Base-by-base conservation (phyloP, 106 monocot genomes). In the Acorus gramineus region DNA sequence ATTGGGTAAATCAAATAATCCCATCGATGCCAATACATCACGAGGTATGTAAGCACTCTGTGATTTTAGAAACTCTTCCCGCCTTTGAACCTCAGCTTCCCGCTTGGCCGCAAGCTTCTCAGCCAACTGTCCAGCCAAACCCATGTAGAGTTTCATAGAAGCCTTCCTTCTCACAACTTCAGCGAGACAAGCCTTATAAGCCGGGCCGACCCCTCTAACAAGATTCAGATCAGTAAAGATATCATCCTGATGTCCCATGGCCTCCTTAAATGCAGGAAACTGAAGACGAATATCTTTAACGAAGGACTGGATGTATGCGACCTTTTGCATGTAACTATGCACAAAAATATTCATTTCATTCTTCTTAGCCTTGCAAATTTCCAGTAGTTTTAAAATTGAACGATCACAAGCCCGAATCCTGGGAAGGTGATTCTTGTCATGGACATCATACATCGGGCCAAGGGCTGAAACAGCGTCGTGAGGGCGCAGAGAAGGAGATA, bases 391-490 rank as follows among this genome's bases (percentile, higher is more conserved):
- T 9, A 68, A 53, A 7, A 86, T 57, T 0, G 66, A 10, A 56
- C 63, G 56, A 52, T 92, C 92, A 67, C 80, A 85, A n/a, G 63
- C 72, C 11, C 73, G 79, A 53, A 86, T 76, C 65, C 86, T 85
- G 47, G 89, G 86, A 8, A 99, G 77, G 59, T 85, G 76, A 66
- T 71, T 76, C 60, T 80, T 89, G 59, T 99, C 98, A 76, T 99
- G 98, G 54, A 77, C 85, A 52, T 99, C 83, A 64, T 92, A 92
- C 74, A 89, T 99, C 3, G 92, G 92, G 44, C 98, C 92, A 57
- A 99, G 86, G 46, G 84, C 92, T 42, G 92, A 92, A 74, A 99
- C 74, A 10, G 98, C 92, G 65, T 92, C 92, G 66, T 99, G 92
- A 52, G 88, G 86, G 46, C 85, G 75, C 46, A 89, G 73, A 2